Evolutionary conservation across 2,329 filamentous ascomycete species (phyloP), one percentile per base, ranked within the genome.

Genomic region (Westerdykella ornata): DNA sequence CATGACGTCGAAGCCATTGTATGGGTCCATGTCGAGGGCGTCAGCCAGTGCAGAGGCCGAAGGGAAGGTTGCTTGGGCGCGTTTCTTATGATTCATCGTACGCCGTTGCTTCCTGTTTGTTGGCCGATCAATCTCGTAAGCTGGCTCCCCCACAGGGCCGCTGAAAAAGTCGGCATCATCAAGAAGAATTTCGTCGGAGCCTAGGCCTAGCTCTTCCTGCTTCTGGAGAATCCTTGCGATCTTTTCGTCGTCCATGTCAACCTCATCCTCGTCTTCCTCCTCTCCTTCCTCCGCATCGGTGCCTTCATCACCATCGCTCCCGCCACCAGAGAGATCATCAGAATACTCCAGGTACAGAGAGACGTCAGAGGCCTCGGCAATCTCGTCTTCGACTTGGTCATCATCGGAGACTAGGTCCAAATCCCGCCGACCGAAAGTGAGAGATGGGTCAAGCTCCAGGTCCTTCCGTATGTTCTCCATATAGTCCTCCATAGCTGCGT

Each of bases 1-100:
- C 82, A 92, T 90, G 34, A 94, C 72, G 57, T 95, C 88, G 48
- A 95, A 82, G 7, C 80, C 84, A 45, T 83, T 80, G 42, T 81
- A 72, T 42, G 77, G 75, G 49, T 78, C 74, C 47, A 69, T 65
- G n/a, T 80, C 76, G 2, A 81, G 66, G 0, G 73, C 71, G 56
- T 80, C 77, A 3, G 76, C 77, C 52, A 81, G 72, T 13, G 72
- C 68, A 35, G 70, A 70, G 5, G 77, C 78, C 29, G 72, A 71
- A 13, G 75, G 74, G 53, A 79, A 81, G 12, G 39, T 45, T 12
- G 38, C 44, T 3, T 52, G 47, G 13, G 39, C n/a, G 33, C 44
- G 52, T n/a, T 46, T 51, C 8, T 26, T 28, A 3, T 47, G 41
- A 3, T 49, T 46, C 20, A 53, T 49, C 16, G 31, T 45, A 6